Base-by-base conservation (phyloP, 169 alveolate genomes). In the Babesia bovis region DNA sequence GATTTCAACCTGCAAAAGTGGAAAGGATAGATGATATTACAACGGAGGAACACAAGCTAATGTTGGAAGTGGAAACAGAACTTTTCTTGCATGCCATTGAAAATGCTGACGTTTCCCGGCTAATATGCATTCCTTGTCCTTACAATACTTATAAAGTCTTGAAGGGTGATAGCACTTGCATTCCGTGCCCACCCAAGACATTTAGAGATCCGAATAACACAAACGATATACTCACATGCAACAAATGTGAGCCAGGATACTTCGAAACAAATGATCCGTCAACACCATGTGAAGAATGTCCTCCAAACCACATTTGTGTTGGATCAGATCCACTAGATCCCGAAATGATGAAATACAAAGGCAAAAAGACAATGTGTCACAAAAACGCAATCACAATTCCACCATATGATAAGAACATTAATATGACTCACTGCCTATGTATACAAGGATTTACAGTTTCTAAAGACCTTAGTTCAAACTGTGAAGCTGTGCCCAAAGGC, bases 221-320 rank as follows among this genome's bases (percentile, higher is more conserved):
- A 3, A 36, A 57, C 25, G 47, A 69, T 52, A 47, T 38, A 9
- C 47, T 56, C 52, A 75, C 76, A 17, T 91, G 95, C 57, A 79
- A 77, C 66, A 50, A 70, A 52, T 91, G 95, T 56, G 66, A 28
- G 10, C 78, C 85, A 32, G 93, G 94, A 2, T 90, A 81, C 81
- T 91, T 72, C 71, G 89, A 82, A 41, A 85, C 89, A 0, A 57
- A 75, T 26, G 82, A 66, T 42, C 61, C 85, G 4, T 55, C 58
- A 30, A 47, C 60, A 3, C 83, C 82, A 12, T 91, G 95, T 58
- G 86, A 53, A 21, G 85, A 67, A 47, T 91, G 95, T 44, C 84
- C 89, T 4, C 59, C 74, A 13, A 60, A 90, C 56, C 93, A 86
- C 71, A 86, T 86, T 51, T 91, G 95, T 57, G 94, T 91, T 12